Evolutionary conservation across 2,329 filamentous ascomycete genomes (phyloP).

Genomic region (Pyricularia sp.): DNA sequence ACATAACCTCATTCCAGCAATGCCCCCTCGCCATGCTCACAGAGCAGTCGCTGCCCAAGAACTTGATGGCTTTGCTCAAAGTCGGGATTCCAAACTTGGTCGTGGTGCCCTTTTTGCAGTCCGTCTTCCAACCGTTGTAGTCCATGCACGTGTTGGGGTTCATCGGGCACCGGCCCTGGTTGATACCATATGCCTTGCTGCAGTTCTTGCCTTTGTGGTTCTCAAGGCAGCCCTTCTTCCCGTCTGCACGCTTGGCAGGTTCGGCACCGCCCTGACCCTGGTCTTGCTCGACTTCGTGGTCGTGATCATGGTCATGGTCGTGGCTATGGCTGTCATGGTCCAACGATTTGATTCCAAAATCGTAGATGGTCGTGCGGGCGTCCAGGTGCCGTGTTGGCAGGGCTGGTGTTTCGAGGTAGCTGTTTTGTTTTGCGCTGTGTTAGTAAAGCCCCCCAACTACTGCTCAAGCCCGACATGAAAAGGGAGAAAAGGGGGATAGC

Average conservation of each 20-base stretch:
- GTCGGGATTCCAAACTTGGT: conserved; percentile 1
- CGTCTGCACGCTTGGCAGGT: not conserved
- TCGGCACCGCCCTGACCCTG: not conserved
- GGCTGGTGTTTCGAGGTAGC: conserved; percentile 2
- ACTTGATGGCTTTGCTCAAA: conserved; percentile 2
- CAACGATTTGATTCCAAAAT: conserved; percentile 4
- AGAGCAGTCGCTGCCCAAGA: conserved; percentile 3
- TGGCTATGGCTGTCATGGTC: conserved; percentile 1
- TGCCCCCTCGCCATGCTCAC: conserved; percentile 2
- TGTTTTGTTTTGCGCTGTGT: not conserved
- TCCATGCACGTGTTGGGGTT: conserved; percentile 4
- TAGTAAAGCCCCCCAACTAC: not conserved
- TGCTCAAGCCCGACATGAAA: not conserved
- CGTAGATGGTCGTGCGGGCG: not conserved
- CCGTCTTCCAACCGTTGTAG: conserved; percentile 5
- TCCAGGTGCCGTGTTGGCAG: not conserved
- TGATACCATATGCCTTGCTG: conserved; percentile 3
- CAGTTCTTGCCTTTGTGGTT: conserved; percentile 4
- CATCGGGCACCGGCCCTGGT: conserved; percentile 1
- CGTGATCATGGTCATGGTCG: not conserved
- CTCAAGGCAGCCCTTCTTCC: conserved; percentile 1
- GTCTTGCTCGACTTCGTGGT: not conserved
- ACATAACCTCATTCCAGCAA: conserved; percentile 5
- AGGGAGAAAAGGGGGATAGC: not conserved
- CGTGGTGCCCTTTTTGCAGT: conserved; percentile 5